Conservation (phyloP, 345 rosid genomes). For the Aquilaria sinensis region DNA sequence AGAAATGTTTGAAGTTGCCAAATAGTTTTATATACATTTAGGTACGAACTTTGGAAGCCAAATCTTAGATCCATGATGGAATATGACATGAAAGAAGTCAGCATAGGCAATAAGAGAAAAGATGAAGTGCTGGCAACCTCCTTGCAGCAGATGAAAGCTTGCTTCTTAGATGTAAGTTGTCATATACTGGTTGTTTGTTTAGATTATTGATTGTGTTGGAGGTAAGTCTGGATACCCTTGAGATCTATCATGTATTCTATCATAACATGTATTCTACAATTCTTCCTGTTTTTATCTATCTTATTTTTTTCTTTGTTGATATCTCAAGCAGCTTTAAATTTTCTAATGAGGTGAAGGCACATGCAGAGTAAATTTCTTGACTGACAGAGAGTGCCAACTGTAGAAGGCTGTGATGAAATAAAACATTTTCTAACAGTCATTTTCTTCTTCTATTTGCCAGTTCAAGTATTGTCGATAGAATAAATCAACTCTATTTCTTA, state of each 20-base stretch:
- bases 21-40: slow-evolving; percentile 11
- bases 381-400: no score
- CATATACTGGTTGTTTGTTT: background rate
- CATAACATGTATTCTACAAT: background rate
- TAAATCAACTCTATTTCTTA: no score
- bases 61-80: slow-evolving; percentile 96
- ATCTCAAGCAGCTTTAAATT: no score
- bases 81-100: slow-evolving; percentile 87
- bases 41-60: slow-evolving; percentile 98
- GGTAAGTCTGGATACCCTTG: no score
- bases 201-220: background rate
- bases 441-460: no score
- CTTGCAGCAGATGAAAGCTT: slow-evolving; percentile 97
- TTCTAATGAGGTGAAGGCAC: no score
- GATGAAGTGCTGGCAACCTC: slow-evolving; percentile 75
- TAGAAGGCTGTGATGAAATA: no score
- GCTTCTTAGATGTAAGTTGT: slow-evolving; percentile 86
- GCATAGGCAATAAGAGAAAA: slow-evolving; percentile 75
- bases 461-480: no score
- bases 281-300: background rate
- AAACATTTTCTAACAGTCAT: no score
- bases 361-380: no score
- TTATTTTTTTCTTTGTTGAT: background rate
- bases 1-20: no score
- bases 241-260: background rate